Base-by-base conservation (phyloP, 495 filamentous ascomycete genomes). In the Lophium mytilinum region DNA sequence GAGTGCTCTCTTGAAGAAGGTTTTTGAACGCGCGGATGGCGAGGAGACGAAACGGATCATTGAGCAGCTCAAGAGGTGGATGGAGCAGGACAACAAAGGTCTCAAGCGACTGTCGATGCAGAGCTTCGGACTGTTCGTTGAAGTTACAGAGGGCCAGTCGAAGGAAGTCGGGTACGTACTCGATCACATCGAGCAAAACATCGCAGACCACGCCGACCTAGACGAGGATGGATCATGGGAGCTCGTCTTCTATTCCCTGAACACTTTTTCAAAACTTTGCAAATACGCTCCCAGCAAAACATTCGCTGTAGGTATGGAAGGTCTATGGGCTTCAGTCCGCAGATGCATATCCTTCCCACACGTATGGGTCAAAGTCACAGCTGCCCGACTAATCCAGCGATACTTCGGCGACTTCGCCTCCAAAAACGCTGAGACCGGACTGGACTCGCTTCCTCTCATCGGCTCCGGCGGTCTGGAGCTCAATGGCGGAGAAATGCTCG, bases 101-200 rank as follows among this genome's bases (percentile, higher is more conserved):
- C 78, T 96, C 14, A 68, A 81, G 50, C 85, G 83, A 50, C 80
- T 87, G 10, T 87, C 86, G 0, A 69, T 96, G 37, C 90, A 91
- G 63, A 79, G 83, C 14, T 95, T 90, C 73, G 80, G 82, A 3
- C 80, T 95, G 7, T 95, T 87, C 70, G 86, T 94, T 59, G 89
- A 95, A 49, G 78, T 76, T 1, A 76, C 81, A 24, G 80, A 78
- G 43, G 74, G 74, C 4, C 80, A 79, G 53, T 82, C 80, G 42
- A 87, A 85, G 62, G 80, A 89, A 62, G 62, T 80, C 17, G 69
- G 73, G 0, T 79, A 58, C 37, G 64, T 67, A 15, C 61, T 65
- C 11, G 55, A 65, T 21, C 46, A 63, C 10, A 47, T 71, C 2
- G 50, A 62, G 33, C 12, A 43, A 10, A 72, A 76, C 40, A 57